Conservation (phyloP, 1,284 basidiomycete species). For the Cutaneotrichosporon sp. region DNA sequence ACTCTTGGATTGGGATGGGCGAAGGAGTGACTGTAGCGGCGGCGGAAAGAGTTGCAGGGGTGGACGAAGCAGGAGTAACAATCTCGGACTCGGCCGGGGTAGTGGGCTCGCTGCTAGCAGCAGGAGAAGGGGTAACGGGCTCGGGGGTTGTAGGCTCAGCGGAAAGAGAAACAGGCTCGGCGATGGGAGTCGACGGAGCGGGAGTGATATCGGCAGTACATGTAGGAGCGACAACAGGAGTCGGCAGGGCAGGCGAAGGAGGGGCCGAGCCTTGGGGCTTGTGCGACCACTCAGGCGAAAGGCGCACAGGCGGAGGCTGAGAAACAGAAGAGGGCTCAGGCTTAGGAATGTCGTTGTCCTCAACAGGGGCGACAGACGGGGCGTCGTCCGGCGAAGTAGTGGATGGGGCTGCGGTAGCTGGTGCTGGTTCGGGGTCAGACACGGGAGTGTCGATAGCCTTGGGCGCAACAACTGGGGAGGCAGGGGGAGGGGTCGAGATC, state of each 20-base stretch:
- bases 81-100: not conserved
- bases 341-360: not conserved
- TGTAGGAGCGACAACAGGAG: not conserved
- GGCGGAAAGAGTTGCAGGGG: not conserved
- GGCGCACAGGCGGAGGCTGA: not conserved
- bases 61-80: not conserved
- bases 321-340: not conserved
- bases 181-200: not conserved
- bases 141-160: slow-evolving; percentile 7
- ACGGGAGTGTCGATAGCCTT: not conserved
- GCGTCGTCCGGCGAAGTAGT: not conserved
- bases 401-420: not conserved
- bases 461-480: not conserved
- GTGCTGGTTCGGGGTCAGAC: no score
- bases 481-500: not conserved
- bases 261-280: not conserved
- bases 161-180: not conserved
- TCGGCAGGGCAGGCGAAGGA: not conserved
- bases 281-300: slow-evolving; percentile 6
- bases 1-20: not conserved
- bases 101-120: not conserved
- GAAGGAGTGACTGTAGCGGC: not conserved
- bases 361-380: no score
- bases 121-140: not conserved
- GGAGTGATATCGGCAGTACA: no score